Percentiles rank a stretch among this genome's conserved stretches.
These are phyloP conservation scores for Cordia subcordata DNA, from an alignment of 257 asterid genomes.

Conservation along the genomic window DNA sequence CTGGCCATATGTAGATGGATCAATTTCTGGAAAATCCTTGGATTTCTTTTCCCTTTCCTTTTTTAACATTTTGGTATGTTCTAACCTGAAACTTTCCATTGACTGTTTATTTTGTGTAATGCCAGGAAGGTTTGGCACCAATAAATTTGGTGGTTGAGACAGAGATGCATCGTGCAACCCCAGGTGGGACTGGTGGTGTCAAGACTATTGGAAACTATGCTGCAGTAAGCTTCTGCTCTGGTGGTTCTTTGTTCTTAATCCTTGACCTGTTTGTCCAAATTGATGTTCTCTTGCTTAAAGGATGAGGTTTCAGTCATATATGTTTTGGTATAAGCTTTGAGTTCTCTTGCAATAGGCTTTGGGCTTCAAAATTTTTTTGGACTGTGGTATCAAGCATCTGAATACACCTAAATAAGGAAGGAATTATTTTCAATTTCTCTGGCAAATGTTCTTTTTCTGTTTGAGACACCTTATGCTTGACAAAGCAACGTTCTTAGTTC, in stretches of 20 bases:
- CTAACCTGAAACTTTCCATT: background rate
- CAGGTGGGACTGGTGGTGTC: conserved; percentile 98
- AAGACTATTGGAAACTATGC: conserved; percentile 98
- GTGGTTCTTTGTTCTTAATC: background rate
- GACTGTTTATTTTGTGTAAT: conserved; percentile 5
- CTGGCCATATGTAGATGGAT: background rate
- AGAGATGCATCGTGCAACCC: conserved; percentile 94
- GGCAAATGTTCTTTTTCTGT: no score
- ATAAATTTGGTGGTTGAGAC: conserved; percentile 87
- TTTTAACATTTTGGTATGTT: background rate
- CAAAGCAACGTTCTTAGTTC: no score
- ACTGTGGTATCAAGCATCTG: no score
- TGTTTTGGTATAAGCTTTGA: no score
- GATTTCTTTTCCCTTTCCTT: background rate
- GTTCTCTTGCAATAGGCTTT: no score
- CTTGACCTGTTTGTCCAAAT: background rate
- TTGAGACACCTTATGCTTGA: no score
- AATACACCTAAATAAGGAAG: no score
- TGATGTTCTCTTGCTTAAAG: background rate
- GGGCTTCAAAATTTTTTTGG: no score
- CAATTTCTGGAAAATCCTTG: background rate
- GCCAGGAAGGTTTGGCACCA: conserved; percentile 98
- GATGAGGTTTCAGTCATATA: background rate
- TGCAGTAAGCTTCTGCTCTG: conserved; percentile 45
- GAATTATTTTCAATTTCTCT: no score